A percentile compares a stretch with the other conserved stretches of the same genome.
These are phyloP conservation scores for Penicillium simplicissimum DNA, from an alignment of 495 filamentous ascomycete species.

Conservation along the genomic window DNA sequence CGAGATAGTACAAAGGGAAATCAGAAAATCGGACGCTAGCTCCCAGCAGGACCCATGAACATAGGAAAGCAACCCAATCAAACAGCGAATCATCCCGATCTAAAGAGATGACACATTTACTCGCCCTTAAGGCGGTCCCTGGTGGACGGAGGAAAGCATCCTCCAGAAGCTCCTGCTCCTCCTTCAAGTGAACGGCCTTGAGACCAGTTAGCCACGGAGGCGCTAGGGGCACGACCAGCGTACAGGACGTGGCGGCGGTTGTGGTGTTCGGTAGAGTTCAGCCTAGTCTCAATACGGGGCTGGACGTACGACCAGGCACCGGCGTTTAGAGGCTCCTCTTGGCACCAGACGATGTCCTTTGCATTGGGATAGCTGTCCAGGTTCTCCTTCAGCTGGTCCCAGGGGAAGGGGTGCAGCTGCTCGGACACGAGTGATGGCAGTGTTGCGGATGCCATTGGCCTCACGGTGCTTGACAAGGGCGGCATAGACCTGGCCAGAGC, in stretches of 20 bases:
- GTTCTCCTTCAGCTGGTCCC: slow-evolving; percentile 93
- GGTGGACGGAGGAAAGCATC: slow-evolving; percentile 65
- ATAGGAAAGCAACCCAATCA: slow-evolving; percentile 25
- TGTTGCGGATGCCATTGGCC: slow-evolving; percentile 77
- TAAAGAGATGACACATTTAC: slow-evolving; percentile 29
- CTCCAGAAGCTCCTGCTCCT: slow-evolving; percentile 88
- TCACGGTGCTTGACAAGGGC: slow-evolving; percentile 89
- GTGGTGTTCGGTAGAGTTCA: slow-evolving; percentile 89
- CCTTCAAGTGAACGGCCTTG: slow-evolving; percentile 85
- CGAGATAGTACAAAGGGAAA: slow-evolving; percentile 31
- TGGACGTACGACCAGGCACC: slow-evolving; percentile 94
- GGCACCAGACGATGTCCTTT: slow-evolving; percentile 91
- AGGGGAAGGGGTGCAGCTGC: slow-evolving; percentile 98
- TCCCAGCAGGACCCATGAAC: slow-evolving; percentile 33
- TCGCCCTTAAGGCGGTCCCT: slow-evolving; percentile 60
- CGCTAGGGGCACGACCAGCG: slow-evolving; percentile 86
- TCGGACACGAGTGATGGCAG: slow-evolving; percentile 93
- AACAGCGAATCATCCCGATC: slow-evolving; percentile 11
- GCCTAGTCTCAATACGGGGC: slow-evolving; percentile 91
- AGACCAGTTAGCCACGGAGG: slow-evolving; percentile 90
- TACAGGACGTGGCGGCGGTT: slow-evolving; percentile 95
- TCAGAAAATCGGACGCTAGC: slow-evolving; percentile 33
- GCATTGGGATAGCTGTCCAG: slow-evolving; percentile 95
- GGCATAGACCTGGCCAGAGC: slow-evolving; percentile 91
- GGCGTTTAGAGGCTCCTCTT: slow-evolving; percentile 97